Percentiles rank a stretch among this genome's conserved stretches.
Evolutionary conservation across 805 yeast species (phyloP).

Genomic region (Barnettozyma sucrosica): DNA sequence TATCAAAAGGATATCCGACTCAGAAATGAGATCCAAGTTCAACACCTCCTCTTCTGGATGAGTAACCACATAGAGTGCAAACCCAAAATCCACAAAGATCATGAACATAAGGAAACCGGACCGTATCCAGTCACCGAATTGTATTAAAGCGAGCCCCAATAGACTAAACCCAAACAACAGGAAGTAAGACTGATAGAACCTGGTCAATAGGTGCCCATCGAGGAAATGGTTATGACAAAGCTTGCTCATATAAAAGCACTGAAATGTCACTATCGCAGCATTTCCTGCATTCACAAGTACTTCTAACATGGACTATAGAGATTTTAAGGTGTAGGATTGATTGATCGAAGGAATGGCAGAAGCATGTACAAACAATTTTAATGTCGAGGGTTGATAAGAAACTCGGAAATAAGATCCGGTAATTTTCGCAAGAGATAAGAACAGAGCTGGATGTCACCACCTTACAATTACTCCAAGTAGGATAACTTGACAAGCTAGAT

Average conservation of each 20-base stretch:
- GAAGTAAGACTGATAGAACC: constrained; percentile 4
- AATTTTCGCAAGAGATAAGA: constrained; percentile 1
- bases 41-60: constrained; percentile 1
- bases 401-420: neutral
- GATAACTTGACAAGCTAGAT: too few species aligned
- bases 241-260: constrained; percentile 7
- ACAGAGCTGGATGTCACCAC: neutral
- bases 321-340: too few species aligned
- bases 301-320: neutral
- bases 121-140: neutral
- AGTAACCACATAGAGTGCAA: neutral
- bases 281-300: constrained; percentile 1
- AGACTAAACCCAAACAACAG: neutral
- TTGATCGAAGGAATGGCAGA: neutral
- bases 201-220: neutral
- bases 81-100: neutral
- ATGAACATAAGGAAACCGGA: neutral
- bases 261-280: neutral
- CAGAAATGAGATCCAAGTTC: constrained; percentile 2
- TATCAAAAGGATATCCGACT: neutral
- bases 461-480: too few species aligned
- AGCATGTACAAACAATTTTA: neutral
- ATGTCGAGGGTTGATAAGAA: neutral
- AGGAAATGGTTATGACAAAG: constrained; percentile 4
- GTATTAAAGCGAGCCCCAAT: neutral